Evolutionary conservation across 176 grass and related monocot species (phyloP).

Genomic region (Carex cristatella): DNA sequence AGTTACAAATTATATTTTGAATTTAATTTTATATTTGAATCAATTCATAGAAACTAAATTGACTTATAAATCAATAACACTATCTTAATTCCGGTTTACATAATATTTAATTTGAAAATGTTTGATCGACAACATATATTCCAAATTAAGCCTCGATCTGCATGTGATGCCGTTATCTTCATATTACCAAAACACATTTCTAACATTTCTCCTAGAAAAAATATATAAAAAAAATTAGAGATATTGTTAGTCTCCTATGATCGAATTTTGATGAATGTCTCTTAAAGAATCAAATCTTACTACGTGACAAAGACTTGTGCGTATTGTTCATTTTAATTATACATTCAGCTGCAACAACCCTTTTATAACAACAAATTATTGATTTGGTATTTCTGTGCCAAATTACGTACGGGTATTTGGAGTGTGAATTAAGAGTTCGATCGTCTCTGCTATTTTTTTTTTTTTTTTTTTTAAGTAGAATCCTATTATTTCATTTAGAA

Average conservation of each 20-base stretch:
- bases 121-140: neutral
- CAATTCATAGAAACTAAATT: no score
- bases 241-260: constrained; percentile 26
- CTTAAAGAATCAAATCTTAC: constrained; percentile 48
- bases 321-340: constrained; percentile 33
- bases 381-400: constrained; percentile 1
- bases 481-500: no score
- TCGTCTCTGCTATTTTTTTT: no score
- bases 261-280: constrained; percentile 36
- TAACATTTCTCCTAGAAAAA: neutral
- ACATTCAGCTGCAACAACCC: constrained; percentile 28
- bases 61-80: no score
- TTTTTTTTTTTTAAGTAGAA: no score
- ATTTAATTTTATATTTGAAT: no score
- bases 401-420: neutral
- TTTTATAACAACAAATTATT: constrained; percentile 11
- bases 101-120: neutral
- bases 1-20: no score
- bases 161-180: neutral
- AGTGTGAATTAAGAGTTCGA: neutral
- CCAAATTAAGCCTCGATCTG: neutral
- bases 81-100: no score
- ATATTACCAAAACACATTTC: neutral
- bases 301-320: constrained; percentile 33
- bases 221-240: neutral